A percentile compares a stretch with the other conserved stretches of the same genome.
Conservation (phyloP, 768 basidiomycete genomes). For the Multifurca ochricompacta region DNA sequence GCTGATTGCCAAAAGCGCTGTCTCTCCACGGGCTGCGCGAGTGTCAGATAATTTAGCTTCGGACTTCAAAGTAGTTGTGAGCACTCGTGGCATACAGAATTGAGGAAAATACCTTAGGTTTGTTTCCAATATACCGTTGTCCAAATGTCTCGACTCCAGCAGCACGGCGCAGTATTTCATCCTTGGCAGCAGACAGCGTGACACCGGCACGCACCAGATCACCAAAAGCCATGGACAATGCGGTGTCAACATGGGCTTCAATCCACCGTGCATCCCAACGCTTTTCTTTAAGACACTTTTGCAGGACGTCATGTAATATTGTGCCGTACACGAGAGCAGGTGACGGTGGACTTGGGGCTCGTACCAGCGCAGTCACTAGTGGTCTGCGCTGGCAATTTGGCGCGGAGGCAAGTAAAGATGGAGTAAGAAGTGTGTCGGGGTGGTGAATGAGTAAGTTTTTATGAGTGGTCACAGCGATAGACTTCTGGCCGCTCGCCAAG, state of each 20-base stretch:
- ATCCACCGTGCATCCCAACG: constrained; percentile 61
- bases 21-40: constrained; percentile 40
- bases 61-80: constrained; percentile 33
- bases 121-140: constrained; percentile 52
- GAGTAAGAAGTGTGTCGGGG: constrained; percentile 86
- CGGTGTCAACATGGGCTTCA: constrained; percentile 49
- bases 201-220: constrained; percentile 56
- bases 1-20: constrained; percentile 60
- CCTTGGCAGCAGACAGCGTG: constrained; percentile 52
- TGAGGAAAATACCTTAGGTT: constrained; percentile 48
- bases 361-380: constrained; percentile 60
- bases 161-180: constrained; percentile 54
- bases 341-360: constrained; percentile 49
- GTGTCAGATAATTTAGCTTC: constrained; percentile 63
- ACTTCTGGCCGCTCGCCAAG: constrained; percentile 22
- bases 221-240: constrained; percentile 44
- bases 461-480: constrained; percentile 53
- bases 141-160: constrained; percentile 59
- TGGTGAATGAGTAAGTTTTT: constrained; percentile 76
- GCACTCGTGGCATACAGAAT: not conserved
- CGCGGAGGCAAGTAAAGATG: constrained; percentile 80
- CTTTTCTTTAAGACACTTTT: constrained; percentile 56
- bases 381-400: constrained; percentile 82
- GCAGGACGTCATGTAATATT: constrained; percentile 88
- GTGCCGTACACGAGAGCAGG: constrained; percentile 85